Conservation (phyloP, 2,329 filamentous ascomycete species). For the Zymoseptoria ardabiliae region DNA sequence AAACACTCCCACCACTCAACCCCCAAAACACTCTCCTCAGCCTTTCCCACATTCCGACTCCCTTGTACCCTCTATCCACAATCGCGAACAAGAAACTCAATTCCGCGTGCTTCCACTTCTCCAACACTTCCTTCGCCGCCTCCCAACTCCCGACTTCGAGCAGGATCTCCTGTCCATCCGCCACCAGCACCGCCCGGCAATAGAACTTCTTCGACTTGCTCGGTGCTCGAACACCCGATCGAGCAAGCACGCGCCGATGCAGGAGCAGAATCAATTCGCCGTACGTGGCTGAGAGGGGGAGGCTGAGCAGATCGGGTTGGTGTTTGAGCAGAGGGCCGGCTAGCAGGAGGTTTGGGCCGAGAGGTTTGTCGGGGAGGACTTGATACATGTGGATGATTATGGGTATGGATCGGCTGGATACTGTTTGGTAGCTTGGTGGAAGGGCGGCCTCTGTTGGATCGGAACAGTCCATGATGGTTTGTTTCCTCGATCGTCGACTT, state of each 20-base stretch:
- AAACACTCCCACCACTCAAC: background rate
- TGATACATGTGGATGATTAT: background rate
- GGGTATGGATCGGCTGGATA: background rate
- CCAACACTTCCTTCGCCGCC: slow-evolving; percentile 9
- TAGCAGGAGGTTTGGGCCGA: background rate
- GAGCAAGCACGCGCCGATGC: background rate
- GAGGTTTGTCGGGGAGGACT: background rate
- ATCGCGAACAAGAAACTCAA: slow-evolving; percentile 7
- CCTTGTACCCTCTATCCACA: slow-evolving; percentile 2
- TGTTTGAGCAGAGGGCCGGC: background rate
- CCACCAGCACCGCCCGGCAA: background rate
- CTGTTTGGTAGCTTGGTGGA: background rate
- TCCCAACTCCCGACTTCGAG: slow-evolving; percentile 10
- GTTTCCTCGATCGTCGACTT: background rate
- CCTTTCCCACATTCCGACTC: background rate
- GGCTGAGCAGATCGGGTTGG: background rate
- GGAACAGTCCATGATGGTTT: background rate
- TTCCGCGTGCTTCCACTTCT: slow-evolving; percentile 2
- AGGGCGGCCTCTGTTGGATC: background rate
- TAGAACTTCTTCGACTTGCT: background rate
- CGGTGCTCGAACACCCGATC: background rate
- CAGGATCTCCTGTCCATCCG: slow-evolving; percentile 3
- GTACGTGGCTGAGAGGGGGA: background rate
- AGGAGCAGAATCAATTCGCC: background rate
- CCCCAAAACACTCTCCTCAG: background rate